Evolutionary conservation across 2,329 filamentous ascomycete species (phyloP), one percentile per base, ranked within the genome.

Genomic region (Aspergillus sclerotialis): DNA sequence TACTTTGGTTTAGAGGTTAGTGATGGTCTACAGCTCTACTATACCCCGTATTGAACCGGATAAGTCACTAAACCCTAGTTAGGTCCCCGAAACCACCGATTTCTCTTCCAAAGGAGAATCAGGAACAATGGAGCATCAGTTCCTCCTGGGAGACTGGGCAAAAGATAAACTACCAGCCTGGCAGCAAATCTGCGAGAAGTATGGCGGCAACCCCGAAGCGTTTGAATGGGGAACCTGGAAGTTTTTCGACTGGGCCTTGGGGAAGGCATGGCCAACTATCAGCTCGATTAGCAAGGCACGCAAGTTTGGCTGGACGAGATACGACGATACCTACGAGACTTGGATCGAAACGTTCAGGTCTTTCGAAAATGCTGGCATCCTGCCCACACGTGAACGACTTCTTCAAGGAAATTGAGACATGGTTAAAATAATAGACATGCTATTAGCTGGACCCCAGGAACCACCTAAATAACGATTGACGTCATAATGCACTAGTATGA

Each of bases 251-350:
- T 38, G 36, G 36, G 14, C 12, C 10, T 13, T 38, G 10, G 11
- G 12, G 12, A 13, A 13, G 14, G 9, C 12, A 3, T 11, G 10
- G 5, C 14, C 16, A 3, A 18, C 13, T 10, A 30, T 30, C 16
- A 18, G 15, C n/a, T n/a, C 28, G n/a, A 9, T n/a, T 7, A 18
- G n/a, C 8, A 21, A 30, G 28, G 16, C 28, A 4, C 14, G 28
- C 5, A 15, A 12, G 25, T 13, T 29, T 29, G 35, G 35, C 9
- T 37, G 30, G 35, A 7, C 15, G 6, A 15, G 35, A 10, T 6
- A 11, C 11, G 35, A 33, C 24, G 24, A 37, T 25, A 41, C 40
- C 3, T 45, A 42, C 34, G 40, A 45, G 17, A 38, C 40, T 11
- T 21, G 11, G 28, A 4, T 21, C 21, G 16, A 18, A 8, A 30